phyloP scores from a whole-genome alignment of 352 stramenopile genomes.

The Phytophthora litchii region DNA sequence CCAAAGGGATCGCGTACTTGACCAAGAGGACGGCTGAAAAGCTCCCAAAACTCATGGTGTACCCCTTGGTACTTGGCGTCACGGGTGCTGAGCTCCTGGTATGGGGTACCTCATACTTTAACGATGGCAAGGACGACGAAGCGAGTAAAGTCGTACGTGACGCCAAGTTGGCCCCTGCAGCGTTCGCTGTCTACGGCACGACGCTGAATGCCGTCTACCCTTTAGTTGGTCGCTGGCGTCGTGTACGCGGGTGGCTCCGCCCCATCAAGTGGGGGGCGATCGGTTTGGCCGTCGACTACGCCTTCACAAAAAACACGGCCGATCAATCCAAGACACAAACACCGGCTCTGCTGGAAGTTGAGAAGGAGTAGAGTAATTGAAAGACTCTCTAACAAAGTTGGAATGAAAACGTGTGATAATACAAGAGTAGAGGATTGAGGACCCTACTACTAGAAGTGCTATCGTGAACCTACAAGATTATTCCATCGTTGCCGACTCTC shows the following conservation, averaged over 20 bases:
- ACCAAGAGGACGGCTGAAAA: slow-evolving; percentile 31
- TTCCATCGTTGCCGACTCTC: slow-evolving; percentile 14
- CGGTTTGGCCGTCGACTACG: slow-evolving; percentile 26
- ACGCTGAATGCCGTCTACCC: slow-evolving; percentile 39
- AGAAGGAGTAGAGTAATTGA: slow-evolving; percentile 12
- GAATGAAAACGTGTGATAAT: not conserved
- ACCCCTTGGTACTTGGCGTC: slow-evolving; percentile 34
- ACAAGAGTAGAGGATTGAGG: slow-evolving; percentile 10
- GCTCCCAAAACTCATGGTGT: slow-evolving; percentile 34
- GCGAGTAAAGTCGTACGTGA: slow-evolving; percentile 21
- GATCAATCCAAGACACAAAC: slow-evolving; percentile 10
- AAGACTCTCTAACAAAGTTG: not conserved
- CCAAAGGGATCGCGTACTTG: slow-evolving; percentile 34
- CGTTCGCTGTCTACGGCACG: slow-evolving; percentile 34
- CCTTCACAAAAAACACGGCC: slow-evolving; percentile 17
- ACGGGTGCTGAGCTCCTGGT: slow-evolving; percentile 31
- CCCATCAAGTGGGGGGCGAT: slow-evolving; percentile 35
- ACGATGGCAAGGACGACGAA: slow-evolving; percentile 18
- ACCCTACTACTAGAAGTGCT: slow-evolving; percentile 1
- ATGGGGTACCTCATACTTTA: slow-evolving; percentile 35
- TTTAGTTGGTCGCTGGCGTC: slow-evolving; percentile 30
- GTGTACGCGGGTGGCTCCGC: slow-evolving; percentile 23
- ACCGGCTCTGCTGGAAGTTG: slow-evolving; percentile 6
- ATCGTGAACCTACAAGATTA: not conserved
- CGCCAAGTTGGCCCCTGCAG: slow-evolving; percentile 30